Evolutionary conservation across 2,329 filamentous ascomycete species (phyloP), one percentile per base, ranked within the genome.

Genomic region (Truncatella angustata): DNA sequence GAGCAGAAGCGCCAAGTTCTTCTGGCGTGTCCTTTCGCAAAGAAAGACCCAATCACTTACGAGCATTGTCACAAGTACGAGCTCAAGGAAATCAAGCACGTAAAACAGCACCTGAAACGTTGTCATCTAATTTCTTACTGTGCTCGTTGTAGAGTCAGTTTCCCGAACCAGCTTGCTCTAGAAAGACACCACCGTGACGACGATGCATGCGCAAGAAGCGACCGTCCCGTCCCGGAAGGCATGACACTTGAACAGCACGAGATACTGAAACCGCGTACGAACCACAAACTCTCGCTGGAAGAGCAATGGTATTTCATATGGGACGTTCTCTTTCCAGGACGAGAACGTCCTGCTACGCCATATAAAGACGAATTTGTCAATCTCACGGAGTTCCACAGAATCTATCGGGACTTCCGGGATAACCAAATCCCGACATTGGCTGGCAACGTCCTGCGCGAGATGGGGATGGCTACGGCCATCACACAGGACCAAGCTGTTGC

Each of bases 1-100:
- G 43, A 46, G 26, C 26, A 46, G n/a, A 46, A 46, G 30, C 43
- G 43, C 4, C 43, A 35, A 20, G 26, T 35, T 7, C 26, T 46
- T 10, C 30, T 46, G n/a, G 43, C 43, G 12, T 46, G 43, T 16
- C 43, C 43, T 16, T 46, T 46, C 34, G 43, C 43, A 26, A 46
- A 46, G 43, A 46, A 46, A 5, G 43, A 46, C 16, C 43, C 43
- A 34, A 21, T 46, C 5, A 4, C n/a, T 6, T 34, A 46, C 18
- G 43, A 46, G 26, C 43, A 46, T 34, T 46, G 43, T 24, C 43
- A 46, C 43, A 46, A 46, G n/a, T 46, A 46, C 6, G 30, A 46
- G 23, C 16, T 46, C 16, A 46, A 16, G 20, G 43, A 46, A 35
- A 46, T 46, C 16, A 46, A 46, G 18, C 43, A 46, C 28, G 43